Evolutionary conservation across 169 alveolate species (phyloP), one percentile per base, ranked within the genome.

Genomic region (Plasmodium adleri): DNA sequence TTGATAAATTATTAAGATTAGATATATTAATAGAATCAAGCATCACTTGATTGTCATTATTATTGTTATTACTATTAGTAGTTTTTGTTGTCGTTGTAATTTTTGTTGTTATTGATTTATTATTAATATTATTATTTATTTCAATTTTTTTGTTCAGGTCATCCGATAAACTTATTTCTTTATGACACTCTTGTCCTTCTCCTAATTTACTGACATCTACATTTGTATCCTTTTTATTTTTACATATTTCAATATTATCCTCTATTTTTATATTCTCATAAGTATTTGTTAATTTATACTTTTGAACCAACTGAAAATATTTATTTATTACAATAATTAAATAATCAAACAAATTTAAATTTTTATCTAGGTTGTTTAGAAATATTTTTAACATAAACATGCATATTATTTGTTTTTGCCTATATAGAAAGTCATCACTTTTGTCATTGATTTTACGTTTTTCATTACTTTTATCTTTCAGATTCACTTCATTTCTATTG

Each of bases 301-400:
- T 59, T n/a, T 24, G 9, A 43, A 66, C 67, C 12, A 78, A 56
- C 10, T 66, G 45, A 15, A 50, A 50, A 78, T 78, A 78, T 58
- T 78, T 78, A 13, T 50, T 66, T 45, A 78, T 50, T 20, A 78
- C 67, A 59, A 49, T 73, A 66, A 64, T 66, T 28, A 78, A 59
- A 22, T 39, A 22, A 22, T 58, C 71, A 50, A 78, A 78, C 26
- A 78, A 8, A 64, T 78, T 78, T 20, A 78, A 63, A 64, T 78
- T 78, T 45, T 71, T 78, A n/a, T 78, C 78, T 2, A 78, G 64
- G 52, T 78, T 78, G 32, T 28, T 78, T 24, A 78, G 56, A 24
- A 66, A 78, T 70, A 66, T 78, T 58, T 59, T 22, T 20, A 78
- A 39, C 89, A 78, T 78, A 43, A 78, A 78, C 24, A 78, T 15